Base-by-base conservation (phyloP, 495 filamentous ascomycete genomes). In the Lasiosphaeria hispida region DNA sequence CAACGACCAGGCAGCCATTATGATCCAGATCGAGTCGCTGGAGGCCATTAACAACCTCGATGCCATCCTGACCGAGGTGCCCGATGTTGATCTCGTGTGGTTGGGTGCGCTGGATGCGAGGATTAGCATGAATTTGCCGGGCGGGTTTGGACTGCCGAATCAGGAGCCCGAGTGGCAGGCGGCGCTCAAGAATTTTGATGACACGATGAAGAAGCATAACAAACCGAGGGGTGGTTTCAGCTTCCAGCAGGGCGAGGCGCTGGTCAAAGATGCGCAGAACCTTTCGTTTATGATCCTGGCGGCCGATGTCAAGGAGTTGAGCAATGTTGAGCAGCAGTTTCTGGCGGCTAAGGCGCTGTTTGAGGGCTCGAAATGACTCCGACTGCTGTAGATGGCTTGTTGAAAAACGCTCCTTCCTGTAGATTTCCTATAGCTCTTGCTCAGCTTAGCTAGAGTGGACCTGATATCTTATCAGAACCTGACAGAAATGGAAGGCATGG, bases 31-130 rank as follows among this genome's bases (percentile, higher is more conserved):
- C 63, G 75, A 84, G 60, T 66, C 79, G 33, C 68, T 82, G 49
- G 79, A 78, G 60, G 72, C 70, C 54, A 79, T 85, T 60, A 63
- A 71, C 50, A 82, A 85, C 68, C 71, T 86, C 30, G 72, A 78
- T 54, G 72, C 71, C 39, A 80, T 84, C 53, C 70, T 83, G 63
- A 76, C 73, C 23, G 72, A 62, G 37, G 63, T 67, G 17, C 70
- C 76, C 18, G 67, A 74, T 17, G 77, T 78, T 40, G 77, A 78
- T 56, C 58, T 69, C 42, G 71, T 74, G 5, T 79, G 76, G 76
- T 66, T 78, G 5, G 76, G 76, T n/a, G 53, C 61, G 7, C 66
- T 79, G 15, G 77, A 79, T 63, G 61, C 56, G 42, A 60, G 75
- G 30, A 64, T 77, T 39, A 69, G 59, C 57, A 79, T 79, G 77